phyloP scores from a whole-genome alignment of 2,329 filamentous ascomycete genomes.

The Colletotrichum sp. region DNA sequence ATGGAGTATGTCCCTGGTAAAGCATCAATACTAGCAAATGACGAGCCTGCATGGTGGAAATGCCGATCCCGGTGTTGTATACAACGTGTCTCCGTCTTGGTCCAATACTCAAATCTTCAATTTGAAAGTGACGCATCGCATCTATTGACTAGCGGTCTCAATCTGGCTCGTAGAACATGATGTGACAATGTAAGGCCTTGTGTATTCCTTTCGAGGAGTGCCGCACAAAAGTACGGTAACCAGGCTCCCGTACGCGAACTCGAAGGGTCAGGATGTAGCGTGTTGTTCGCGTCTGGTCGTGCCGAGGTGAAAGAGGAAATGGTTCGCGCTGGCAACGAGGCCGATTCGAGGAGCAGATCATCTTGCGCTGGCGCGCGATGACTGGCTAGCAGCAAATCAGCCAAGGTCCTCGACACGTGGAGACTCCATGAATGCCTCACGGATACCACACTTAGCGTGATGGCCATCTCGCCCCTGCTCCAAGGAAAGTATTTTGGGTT shows the following conservation, averaged over 20 bases:
- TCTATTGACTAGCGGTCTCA: background rate
- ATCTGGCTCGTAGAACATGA: background rate
- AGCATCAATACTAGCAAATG: background rate
- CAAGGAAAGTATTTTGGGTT: too few relatives aligned
- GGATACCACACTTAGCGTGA: too few relatives aligned
- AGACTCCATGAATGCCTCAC: too few relatives aligned
- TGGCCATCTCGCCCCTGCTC: too few relatives aligned
- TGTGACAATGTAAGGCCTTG: background rate
- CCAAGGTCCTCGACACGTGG: too few relatives aligned
- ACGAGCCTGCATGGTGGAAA: background rate
- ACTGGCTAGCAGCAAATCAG: too few relatives aligned
- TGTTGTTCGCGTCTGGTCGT: background rate
- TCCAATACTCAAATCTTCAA: background rate
- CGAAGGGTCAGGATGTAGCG: background rate
- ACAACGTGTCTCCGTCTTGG: background rate
- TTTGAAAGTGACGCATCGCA: background rate
- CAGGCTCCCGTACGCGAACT: background rate
- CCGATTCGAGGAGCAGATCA: background rate
- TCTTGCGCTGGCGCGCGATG: background rate
- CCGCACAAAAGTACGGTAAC: background rate
- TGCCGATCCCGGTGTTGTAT: background rate
- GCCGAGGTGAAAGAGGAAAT: background rate
- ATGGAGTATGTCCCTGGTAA: background rate
- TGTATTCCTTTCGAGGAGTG: background rate
- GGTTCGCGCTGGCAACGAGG: background rate